Evolutionary conservation across 2,329 filamentous ascomycete genomes (phyloP).

Genomic region (Penicillium hesseltinei): DNA sequence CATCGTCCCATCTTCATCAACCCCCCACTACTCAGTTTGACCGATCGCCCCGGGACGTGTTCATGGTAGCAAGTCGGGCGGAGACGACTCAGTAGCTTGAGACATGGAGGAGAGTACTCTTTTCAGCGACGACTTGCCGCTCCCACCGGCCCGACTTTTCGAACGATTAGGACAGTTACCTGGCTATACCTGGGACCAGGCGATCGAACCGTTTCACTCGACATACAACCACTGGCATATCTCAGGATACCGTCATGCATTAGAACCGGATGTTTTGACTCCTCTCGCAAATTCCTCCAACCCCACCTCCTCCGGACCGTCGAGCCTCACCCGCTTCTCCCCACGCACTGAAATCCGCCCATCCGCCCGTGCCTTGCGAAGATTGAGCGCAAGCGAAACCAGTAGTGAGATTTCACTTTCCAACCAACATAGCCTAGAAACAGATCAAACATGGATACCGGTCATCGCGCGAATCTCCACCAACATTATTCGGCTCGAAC

Average conservation of each 20-base stretch:
- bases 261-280: conserved; percentile 48
- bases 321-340: conserved; percentile 44
- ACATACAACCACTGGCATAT: conserved; percentile 91
- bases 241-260: conserved; percentile 58
- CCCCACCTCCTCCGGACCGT: conserved; percentile 40
- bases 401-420: conserved; percentile 45
- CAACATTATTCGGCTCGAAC: conserved; percentile 78
- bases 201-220: conserved; percentile 48
- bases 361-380: conserved; percentile 40
- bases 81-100: background rate
- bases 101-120: conserved; percentile 39
- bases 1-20: conserved; percentile 10
- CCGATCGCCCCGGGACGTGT: background rate
- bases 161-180: conserved; percentile 71
- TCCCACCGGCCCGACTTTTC: conserved; percentile 66
- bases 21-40: background rate
- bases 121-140: conserved; percentile 48
- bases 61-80: conserved; percentile 21
- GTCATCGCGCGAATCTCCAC: conserved; percentile 81
- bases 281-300: conserved; percentile 43
- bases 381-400: conserved; percentile 53
- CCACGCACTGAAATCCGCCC: conserved; percentile 43
- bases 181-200: conserved; percentile 75
- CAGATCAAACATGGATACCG: conserved; percentile 51
- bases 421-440: conserved; percentile 24